These are phyloP conservation scores for Neoboletus brunneissimus DNA, from an alignment of 768 basidiomycete species.

Conservation along the genomic window DNA sequence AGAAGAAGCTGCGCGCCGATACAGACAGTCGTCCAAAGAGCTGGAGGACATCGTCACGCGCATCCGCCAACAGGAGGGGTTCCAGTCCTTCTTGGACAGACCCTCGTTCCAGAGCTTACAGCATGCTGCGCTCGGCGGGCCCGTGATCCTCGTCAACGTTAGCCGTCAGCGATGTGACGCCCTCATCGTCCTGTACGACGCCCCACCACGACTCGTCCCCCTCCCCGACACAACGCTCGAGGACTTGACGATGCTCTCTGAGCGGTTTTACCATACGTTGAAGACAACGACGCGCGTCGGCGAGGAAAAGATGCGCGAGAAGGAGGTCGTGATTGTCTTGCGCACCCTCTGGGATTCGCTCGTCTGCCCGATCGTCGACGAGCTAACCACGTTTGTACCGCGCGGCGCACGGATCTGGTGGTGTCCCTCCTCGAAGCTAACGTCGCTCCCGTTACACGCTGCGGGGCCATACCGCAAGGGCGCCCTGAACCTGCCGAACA, in stretches of 20 bases:
- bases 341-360: constrained; percentile 27
- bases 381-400: constrained; percentile 13
- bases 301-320: constrained; percentile 26
- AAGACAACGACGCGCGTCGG: constrained; percentile 7
- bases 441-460: constrained; percentile 33
- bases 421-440: constrained; percentile 33
- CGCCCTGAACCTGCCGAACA: constrained; percentile 6
- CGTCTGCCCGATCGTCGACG: constrained; percentile 19
- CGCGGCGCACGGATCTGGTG: constrained; percentile 31
- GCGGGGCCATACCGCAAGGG: constrained; percentile 29
- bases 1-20: constrained; percentile 16
- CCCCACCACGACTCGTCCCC: constrained; percentile 18
- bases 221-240: constrained; percentile 15
- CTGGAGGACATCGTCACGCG: constrained; percentile 19
- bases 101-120: constrained; percentile 17
- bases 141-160: constrained; percentile 39
- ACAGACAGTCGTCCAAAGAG: constrained; percentile 17
- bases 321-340: constrained; percentile 7
- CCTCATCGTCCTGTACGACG: constrained; percentile 30
- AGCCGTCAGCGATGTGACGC: constrained; percentile 37
- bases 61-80: constrained; percentile 26
- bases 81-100: constrained; percentile 32
- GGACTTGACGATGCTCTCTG: constrained; percentile 8
- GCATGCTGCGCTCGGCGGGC: constrained; percentile 26
- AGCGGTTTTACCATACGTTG: constrained; percentile 3